These are phyloP conservation scores for Tetracentron sinense DNA, from an alignment of 164 flowering plant genomes.

Conservation along the genomic window DNA sequence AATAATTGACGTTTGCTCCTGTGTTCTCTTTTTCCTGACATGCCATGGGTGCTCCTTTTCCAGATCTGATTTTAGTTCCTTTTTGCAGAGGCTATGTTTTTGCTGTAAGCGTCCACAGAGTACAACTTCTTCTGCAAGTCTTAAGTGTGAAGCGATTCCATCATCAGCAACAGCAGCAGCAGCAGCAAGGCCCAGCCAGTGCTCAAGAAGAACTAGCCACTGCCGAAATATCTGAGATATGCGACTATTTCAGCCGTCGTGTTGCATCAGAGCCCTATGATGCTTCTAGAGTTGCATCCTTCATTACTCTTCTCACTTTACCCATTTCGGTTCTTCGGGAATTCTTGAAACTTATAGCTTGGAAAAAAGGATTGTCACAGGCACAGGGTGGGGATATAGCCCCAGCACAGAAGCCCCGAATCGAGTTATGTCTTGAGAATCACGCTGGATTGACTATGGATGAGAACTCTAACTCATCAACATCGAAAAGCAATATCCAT, in stretches of 20 bases:
- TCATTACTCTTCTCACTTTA: constrained; percentile 90
- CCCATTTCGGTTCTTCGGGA: constrained; percentile 92
- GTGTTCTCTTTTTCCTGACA: neutral
- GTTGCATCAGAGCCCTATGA: constrained; percentile 99
- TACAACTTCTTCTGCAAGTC: constrained; percentile 95
- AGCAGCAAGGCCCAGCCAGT: constrained; percentile 48
- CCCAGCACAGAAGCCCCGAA: constrained; percentile 76
- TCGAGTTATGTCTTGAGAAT: constrained; percentile 90
- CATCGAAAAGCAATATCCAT: constrained; percentile 84
- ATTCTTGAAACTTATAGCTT: constrained; percentile 89
- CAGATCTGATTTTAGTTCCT: constrained; percentile 1
- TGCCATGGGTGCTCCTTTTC: neutral
- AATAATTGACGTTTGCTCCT: neutral
- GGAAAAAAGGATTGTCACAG: constrained; percentile 88
- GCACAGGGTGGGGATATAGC: constrained; percentile 72
- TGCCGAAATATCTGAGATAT: constrained; percentile 83
- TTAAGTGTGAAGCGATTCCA: constrained; percentile 92
- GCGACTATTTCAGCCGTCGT: constrained; percentile 97
- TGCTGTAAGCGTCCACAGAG: constrained; percentile 97
- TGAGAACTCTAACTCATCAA: constrained; percentile 38
- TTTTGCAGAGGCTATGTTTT: constrained; percentile 86
- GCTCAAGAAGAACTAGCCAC: constrained; percentile 79
- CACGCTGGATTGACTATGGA: constrained; percentile 55
- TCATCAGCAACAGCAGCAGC: constrained; percentile 83
- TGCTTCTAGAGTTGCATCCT: constrained; percentile 99